Percentiles rank a stretch among this genome's conserved stretches.
Evolutionary conservation across 805 yeast species (phyloP).

Genomic region (Suhomyces prunicola): DNA sequence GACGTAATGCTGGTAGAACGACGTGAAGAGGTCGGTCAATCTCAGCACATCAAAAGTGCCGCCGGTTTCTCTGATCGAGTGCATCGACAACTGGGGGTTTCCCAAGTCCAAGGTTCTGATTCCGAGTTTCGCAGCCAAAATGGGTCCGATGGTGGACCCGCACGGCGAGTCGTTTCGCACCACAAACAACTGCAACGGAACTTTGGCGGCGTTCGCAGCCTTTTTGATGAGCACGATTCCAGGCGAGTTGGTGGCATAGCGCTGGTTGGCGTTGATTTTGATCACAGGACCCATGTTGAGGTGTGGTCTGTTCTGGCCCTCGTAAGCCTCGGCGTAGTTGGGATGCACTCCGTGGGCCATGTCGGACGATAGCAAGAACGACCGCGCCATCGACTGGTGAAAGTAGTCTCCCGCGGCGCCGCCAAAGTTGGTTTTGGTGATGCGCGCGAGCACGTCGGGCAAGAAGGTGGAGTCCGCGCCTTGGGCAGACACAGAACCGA

Average conservation of each 20-base stretch:
- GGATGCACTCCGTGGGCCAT: slow-evolving; percentile 98
- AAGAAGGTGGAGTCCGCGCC: slow-evolving; percentile 94
- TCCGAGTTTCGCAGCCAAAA: slow-evolving; percentile 82
- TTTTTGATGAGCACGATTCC: slow-evolving; percentile 78
- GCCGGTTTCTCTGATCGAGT: slow-evolving; percentile 88
- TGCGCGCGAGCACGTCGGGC: slow-evolving; percentile 71
- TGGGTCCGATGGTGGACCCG: slow-evolving; percentile 96
- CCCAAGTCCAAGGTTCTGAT: slow-evolving; percentile 86
- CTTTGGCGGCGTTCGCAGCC: slow-evolving; percentile 60
- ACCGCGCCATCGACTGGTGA: slow-evolving; percentile 62
- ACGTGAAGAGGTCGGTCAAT: slow-evolving; percentile 58
- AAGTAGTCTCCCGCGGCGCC: slow-evolving; percentile 27
- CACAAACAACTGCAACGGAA: slow-evolving; percentile 92
- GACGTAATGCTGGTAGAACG: slow-evolving; percentile 48
- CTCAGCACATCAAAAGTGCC: slow-evolving; percentile 70
- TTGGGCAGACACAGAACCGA: slow-evolving; percentile 91
- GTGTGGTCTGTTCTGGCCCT: slow-evolving; percentile 71
- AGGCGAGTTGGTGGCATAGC: slow-evolving; percentile 90
- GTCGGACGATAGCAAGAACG: slow-evolving; percentile 88
- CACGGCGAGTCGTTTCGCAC: slow-evolving; percentile 91
- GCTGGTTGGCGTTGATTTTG: slow-evolving; percentile 90
- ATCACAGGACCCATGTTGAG: slow-evolving; percentile 90
- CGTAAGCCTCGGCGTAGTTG: slow-evolving; percentile 76
- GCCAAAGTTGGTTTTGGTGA: slow-evolving; percentile 39
- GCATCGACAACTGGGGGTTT: slow-evolving; percentile 91